Percentiles rank a stretch among this genome's conserved stretches.
Conservation (phyloP, 768 basidiomycete genomes). For the Neoboletus magnificus region DNA sequence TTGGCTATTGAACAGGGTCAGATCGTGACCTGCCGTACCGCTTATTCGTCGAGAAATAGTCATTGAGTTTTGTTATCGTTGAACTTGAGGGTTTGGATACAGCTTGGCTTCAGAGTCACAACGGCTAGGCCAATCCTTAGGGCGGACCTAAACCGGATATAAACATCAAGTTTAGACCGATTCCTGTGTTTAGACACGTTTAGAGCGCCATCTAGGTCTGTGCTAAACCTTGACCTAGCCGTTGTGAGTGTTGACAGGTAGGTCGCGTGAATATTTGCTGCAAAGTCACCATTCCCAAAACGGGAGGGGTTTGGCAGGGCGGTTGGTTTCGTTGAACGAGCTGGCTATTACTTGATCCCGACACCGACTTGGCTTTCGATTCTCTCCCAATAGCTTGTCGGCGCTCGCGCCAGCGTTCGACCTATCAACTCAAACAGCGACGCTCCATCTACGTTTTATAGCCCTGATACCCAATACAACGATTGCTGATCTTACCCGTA, state of each 20-base stretch:
- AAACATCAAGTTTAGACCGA: no score
- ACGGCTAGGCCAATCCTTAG: no score
- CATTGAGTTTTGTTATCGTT: not conserved
- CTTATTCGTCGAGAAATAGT: not conserved
- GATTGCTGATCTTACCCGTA: not conserved
- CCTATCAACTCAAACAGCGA: not conserved
- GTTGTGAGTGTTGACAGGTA: no score
- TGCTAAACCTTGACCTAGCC: no score
- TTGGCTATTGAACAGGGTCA: not conserved
- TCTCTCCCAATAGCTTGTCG: not conserved
- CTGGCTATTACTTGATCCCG: not conserved
- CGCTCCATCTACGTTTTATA: not conserved
- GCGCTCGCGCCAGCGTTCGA: not conserved
- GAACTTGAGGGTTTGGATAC: not conserved
- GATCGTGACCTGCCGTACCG: not conserved
- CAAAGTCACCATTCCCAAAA: slow-evolving; percentile 11
- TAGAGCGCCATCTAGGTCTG: no score
- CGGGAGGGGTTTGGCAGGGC: slow-evolving; percentile 3
- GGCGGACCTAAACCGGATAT: no score
- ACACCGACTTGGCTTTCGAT: not conserved
- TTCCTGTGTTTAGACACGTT: no score
- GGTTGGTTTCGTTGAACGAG: slow-evolving; percentile 7
- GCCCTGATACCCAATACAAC: slow-evolving; percentile 7
- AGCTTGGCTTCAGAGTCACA: no score
- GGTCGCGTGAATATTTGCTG: not conserved